Evolutionary conservation across 2,329 filamentous ascomycete species (phyloP), one percentile per base, ranked within the genome.

Genomic region (Fusarium nanum): DNA sequence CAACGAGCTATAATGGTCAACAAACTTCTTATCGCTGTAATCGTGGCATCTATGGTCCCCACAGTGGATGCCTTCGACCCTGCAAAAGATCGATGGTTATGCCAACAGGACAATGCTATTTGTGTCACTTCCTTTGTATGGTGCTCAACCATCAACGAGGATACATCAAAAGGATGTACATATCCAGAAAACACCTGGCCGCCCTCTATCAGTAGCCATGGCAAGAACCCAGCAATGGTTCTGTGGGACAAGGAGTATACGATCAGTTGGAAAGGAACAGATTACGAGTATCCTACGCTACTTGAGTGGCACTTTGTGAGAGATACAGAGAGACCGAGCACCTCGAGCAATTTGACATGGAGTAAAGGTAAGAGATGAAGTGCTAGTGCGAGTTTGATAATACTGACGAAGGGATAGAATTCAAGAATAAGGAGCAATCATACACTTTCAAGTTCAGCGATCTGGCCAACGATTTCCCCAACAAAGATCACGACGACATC

Each of bases 71-170:
- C 67, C 3, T 63, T 52, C 25, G 60, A 69, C 9, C 57, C 60
- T 13, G 49, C 32, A 32, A 53, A 64, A 25, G 58, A 70, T 13
- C 53, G 56, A 44, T 73, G 64, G 69, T 55, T 60, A 16, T 73
- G 69, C 54, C 27, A 62, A 27, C 56, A 72, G 27, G 44, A 57
- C 42, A 28, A 61, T 44, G 52, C 52, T 27, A 60, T 72, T 20
- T 72, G 64, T n/a, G 7, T 73, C 47, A 68, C 67, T 37, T 70
- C 70, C 7, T 70, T 72, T 44, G 54, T 57, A n/a, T 72, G 67
- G 69, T 72, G 64, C 37, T 61, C 70, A 13, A 59, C 57, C 28
- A 66, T 49, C 14, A 59, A 46, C 5, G 67, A 72, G 18, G 67
- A 73, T 42, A 46, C 47, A 10, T 46, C 56, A 4, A 59, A 56